phyloP scores from a whole-genome alignment of 306 rosid species.

The Castanea mollissima region DNA sequence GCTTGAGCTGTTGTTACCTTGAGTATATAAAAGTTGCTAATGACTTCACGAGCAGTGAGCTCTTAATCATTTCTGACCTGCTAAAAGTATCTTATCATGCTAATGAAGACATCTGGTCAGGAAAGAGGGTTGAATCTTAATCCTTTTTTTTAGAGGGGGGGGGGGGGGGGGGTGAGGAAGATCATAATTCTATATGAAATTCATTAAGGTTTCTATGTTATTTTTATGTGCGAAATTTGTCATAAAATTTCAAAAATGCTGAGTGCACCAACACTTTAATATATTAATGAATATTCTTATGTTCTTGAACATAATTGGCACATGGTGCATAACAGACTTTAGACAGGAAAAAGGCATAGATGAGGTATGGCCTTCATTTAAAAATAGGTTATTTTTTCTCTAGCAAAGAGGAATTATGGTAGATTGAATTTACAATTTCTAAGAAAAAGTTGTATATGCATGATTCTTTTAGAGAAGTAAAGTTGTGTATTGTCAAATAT shows the following conservation, averaged over 20 bases:
- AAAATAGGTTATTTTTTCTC: background rate
- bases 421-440: no score
- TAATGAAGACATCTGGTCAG: no score
- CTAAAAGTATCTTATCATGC: no score
- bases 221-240: background rate
- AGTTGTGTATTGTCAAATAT: no score
- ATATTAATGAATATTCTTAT: slow-evolving; percentile 27
- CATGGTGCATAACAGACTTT: slow-evolving; percentile 79
- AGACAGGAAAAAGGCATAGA: slow-evolving; percentile 82
- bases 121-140: no score
- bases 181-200: background rate
- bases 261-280: slow-evolving; percentile 12
- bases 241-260: no score
- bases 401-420: no score
- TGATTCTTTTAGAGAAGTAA: no score
- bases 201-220: background rate
- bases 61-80: no score
- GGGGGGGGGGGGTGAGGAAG: background rate
- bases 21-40: slow-evolving; percentile 92
- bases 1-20: slow-evolving; percentile 81
- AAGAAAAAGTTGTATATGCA: no score
- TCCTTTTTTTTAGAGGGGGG: no score
- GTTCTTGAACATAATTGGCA: slow-evolving; percentile 97
- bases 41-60: slow-evolving; percentile 73
- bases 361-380: slow-evolving; percentile 47